Conservation (phyloP, 1,284 basidiomycete genomes). For the Neolentinus lepideus region DNA sequence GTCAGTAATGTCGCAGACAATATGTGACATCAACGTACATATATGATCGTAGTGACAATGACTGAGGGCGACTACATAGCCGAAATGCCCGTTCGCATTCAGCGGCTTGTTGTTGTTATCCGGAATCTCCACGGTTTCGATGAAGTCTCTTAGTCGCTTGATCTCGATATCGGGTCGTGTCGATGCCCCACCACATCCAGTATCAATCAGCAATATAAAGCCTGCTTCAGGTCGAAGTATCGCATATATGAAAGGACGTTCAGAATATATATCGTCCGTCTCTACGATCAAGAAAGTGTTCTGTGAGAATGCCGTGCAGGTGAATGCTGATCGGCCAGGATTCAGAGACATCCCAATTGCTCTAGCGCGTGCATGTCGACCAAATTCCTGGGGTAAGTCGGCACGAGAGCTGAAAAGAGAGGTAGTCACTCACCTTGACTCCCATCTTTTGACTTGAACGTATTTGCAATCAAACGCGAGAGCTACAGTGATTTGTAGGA, state of each 20-base stretch:
- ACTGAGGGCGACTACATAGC: conserved; percentile 40
- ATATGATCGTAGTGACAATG: conserved; percentile 58
- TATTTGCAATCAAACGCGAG: too few relatives aligned
- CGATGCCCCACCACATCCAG: conserved; percentile 43
- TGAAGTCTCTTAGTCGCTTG: conserved; percentile 38
- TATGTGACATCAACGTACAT: conserved; percentile 24
- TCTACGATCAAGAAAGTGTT: conserved; percentile 46
- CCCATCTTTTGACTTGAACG: too few relatives aligned
- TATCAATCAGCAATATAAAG: conserved; percentile 43
- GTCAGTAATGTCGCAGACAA: background rate
- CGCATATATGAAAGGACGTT: conserved; percentile 48
- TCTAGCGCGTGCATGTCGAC: too few relatives aligned
- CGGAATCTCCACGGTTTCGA: conserved; percentile 35
- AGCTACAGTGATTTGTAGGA: too few relatives aligned
- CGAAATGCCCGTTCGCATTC: conserved; percentile 31
- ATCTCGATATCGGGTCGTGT: conserved; percentile 30
- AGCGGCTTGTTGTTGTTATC: conserved; percentile 36
- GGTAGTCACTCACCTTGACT: too few relatives aligned
- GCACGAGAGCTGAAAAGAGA: too few relatives aligned
- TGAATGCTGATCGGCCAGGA: background rate
- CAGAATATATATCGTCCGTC: conserved; percentile 41
- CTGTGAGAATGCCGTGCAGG: conserved; percentile 2
- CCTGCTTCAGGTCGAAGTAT: conserved; percentile 31
- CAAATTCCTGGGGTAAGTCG: too few relatives aligned
- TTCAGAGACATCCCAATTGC: too few relatives aligned